Conservation (phyloP, 345 rosid genomes). For the Erysimum cheiranthoides region DNA sequence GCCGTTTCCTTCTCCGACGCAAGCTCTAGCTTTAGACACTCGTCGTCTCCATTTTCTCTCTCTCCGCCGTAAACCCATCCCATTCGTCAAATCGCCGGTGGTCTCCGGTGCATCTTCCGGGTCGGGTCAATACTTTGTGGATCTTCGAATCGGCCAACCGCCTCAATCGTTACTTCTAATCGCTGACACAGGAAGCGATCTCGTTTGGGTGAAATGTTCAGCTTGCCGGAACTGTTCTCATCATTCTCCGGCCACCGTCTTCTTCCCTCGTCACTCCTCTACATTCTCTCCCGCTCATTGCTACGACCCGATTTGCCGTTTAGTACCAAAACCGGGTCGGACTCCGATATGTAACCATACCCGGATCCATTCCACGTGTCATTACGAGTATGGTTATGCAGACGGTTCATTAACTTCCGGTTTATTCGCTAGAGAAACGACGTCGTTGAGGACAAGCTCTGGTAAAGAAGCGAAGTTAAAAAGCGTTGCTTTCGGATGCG, state of each 20-base stretch:
- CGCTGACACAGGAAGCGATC: slow-evolving; percentile 90
- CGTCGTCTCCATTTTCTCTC: slow-evolving; percentile 54
- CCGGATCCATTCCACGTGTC: slow-evolving; percentile 77
- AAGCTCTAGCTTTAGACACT: slow-evolving; percentile 51
- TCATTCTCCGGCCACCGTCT: slow-evolving; percentile 62
- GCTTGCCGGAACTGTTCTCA: slow-evolving; percentile 66
- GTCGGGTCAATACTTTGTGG: slow-evolving; percentile 83
- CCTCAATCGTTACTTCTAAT: slow-evolving; percentile 76
- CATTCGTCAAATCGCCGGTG: slow-evolving; percentile 59
- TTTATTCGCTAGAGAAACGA: slow-evolving; percentile 67
- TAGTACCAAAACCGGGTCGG: slow-evolving; percentile 60
- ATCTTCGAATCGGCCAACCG: slow-evolving; percentile 77
- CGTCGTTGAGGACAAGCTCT: slow-evolving; percentile 64
- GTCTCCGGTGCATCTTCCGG: slow-evolving; percentile 80
- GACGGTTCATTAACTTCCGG: slow-evolving; percentile 75
- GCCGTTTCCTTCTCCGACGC: slow-evolving; percentile 53
- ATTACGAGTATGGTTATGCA: slow-evolving; percentile 70
- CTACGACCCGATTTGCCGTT: slow-evolving; percentile 56
- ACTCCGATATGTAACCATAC: slow-evolving; percentile 61
- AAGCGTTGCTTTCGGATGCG: slow-evolving; percentile 74
- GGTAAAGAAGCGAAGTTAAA: slow-evolving; percentile 49
- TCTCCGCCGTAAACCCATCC: slow-evolving; percentile 39
- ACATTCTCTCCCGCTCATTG: slow-evolving; percentile 79
- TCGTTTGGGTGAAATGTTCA: slow-evolving; percentile 85
- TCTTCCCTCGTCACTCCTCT: slow-evolving; percentile 78